phyloP scores from a whole-genome alignment of 805 yeast species.

The Dipodascopsis uninucleata region DNA sequence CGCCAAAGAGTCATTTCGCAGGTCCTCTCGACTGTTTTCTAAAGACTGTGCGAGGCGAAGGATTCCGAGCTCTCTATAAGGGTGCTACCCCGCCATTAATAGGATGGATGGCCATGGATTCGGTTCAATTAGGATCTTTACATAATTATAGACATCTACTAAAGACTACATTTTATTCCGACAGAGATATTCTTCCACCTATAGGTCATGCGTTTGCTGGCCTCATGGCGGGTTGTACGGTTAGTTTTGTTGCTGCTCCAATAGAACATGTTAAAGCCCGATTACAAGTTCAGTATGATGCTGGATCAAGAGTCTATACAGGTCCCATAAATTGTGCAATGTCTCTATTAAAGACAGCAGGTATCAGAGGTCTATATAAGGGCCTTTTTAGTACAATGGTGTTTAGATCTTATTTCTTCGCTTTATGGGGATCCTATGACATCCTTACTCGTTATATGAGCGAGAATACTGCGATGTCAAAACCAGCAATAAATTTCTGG shows the following conservation, averaged over 20 bases:
- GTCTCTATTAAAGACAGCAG: constrained; percentile 46
- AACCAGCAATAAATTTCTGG: constrained; percentile 80
- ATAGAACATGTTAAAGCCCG: constrained; percentile 86
- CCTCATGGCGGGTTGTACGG: constrained; percentile 79
- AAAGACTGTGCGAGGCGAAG: constrained; percentile 71
- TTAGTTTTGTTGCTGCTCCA: constrained; percentile 93
- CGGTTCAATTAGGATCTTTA: constrained; percentile 82
- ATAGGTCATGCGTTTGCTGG: constrained; percentile 77
- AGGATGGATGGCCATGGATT: constrained; percentile 94
- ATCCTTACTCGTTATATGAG: constrained; percentile 66
- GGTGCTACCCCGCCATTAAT: constrained; percentile 91
- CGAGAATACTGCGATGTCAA: constrained; percentile 59
- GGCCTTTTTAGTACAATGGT: constrained; percentile 84
- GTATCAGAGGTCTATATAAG: constrained; percentile 69
- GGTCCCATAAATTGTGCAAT: constrained; percentile 76
- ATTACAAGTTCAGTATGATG: constrained; percentile 84
- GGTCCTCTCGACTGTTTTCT: constrained; percentile 80
- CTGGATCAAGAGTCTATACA: constrained; percentile 56
- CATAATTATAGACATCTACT: constrained; percentile 70
- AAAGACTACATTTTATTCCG: constrained; percentile 57
- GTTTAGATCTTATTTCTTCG: constrained; percentile 78
- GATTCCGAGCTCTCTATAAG: constrained; percentile 72
- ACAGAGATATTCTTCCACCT: constrained; percentile 64
- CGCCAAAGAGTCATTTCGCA: constrained; percentile 62
- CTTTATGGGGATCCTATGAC: constrained; percentile 95